Percentiles rank a stretch among this genome's conserved stretches.
These are phyloP conservation scores for Pythium aristosporum DNA, from an alignment of 352 stramenopile genomes.

Conservation along the genomic window DNA sequence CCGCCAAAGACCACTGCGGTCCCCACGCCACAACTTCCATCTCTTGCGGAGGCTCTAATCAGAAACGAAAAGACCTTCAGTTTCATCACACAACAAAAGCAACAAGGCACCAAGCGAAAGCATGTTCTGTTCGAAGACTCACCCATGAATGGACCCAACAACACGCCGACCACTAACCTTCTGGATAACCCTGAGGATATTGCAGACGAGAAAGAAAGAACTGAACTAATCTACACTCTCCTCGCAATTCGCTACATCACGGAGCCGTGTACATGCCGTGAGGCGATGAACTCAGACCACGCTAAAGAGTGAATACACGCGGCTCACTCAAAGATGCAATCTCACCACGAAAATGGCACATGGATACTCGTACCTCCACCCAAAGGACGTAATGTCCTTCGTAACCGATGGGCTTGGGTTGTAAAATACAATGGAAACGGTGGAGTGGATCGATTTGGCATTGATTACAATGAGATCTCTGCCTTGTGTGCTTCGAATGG, in stretches of 20 bases:
- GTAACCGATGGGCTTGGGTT: conserved; percentile 13
- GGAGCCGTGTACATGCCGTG: not conserved
- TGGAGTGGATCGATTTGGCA: not conserved
- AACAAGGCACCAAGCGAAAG: not conserved
- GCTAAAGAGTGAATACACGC: conserved; percentile 1
- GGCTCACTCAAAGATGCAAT: conserved; percentile 2
- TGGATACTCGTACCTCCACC: conserved; percentile 9
- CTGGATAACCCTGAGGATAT: conserved; percentile 8
- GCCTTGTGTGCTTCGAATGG: conserved; percentile 1
- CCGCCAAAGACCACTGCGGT: no score
- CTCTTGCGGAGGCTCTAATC: no score
- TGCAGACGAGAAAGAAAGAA: conserved; percentile 1
- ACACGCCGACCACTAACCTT: not conserved
- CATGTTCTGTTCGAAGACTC: not conserved
- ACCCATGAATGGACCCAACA: not conserved
- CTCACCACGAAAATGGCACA: conserved; percentile 11
- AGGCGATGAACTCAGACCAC: conserved; percentile 1
- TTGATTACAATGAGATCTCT: conserved; percentile 14
- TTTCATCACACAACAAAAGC: not conserved
- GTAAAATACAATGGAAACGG: conserved; percentile 5
- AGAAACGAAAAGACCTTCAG: no score
- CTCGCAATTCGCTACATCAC: conserved; percentile 9
- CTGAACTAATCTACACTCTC: conserved; percentile 4
- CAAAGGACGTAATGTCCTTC: not conserved
- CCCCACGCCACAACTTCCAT: no score